These are phyloP conservation scores for Solanum ossicruentum DNA, from an alignment of 257 asterid genomes.

Conservation along the genomic window DNA sequence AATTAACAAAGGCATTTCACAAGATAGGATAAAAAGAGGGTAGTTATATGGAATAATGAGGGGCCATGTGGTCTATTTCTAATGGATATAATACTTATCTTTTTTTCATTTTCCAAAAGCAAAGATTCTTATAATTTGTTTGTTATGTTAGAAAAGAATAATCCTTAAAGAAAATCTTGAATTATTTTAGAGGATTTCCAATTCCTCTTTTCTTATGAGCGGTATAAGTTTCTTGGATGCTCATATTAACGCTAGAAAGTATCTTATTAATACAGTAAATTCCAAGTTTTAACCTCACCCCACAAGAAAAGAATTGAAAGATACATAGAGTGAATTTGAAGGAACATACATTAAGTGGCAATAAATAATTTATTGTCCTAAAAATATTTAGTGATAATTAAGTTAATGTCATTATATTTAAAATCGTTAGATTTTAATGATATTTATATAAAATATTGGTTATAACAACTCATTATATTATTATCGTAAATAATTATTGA, in stretches of 20 bases:
- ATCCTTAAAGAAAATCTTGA: neutral
- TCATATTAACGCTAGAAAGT: neutral
- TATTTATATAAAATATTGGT: fast-evolving
- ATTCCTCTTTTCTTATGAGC: neutral
- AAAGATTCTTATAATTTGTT: neutral
- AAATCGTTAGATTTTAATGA: fast-evolving
- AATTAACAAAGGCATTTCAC: neutral
- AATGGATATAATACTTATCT: neutral
- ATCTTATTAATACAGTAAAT: neutral
- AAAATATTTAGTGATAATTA: too few relatives aligned
- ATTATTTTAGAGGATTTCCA: neutral
- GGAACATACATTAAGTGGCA: neutral
- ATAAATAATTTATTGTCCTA: too few relatives aligned
- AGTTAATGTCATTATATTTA: too few relatives aligned
- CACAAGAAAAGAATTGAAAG: neutral
- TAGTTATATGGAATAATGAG: neutral
- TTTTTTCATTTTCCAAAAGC: neutral
- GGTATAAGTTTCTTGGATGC: neutral
- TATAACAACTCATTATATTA: too few relatives aligned
- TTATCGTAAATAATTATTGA: too few relatives aligned
- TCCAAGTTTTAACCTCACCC: neutral
- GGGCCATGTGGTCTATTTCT: neutral
- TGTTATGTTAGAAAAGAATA: neutral
- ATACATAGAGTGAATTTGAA: neutral
- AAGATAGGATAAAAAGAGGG: neutral